Conservation (phyloP, 345 rosid species). For the Luvunga scandens region DNA sequence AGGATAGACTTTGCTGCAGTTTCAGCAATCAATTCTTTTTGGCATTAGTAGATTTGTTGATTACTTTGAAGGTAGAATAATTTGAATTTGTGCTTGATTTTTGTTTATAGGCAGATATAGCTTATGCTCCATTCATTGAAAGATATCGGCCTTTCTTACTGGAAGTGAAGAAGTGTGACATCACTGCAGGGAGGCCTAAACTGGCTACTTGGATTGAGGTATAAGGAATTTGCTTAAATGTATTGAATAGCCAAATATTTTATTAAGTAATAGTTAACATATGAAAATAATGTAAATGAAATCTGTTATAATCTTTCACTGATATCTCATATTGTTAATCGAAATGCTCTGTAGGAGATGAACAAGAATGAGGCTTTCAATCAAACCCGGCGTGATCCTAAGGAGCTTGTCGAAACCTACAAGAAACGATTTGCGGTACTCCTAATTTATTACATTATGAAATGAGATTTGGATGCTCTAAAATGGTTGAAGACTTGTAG, state of each 20-base stretch:
- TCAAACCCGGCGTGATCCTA: conserved; percentile 61
- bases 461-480: neutral
- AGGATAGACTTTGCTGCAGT: neutral
- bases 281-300: neutral
- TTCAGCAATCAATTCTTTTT: neutral
- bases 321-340: neutral
- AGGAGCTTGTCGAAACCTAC: conserved; percentile 52
- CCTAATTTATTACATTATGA: neutral
- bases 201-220: conserved; percentile 82
- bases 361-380: conserved; percentile 69
- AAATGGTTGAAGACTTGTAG: neutral
- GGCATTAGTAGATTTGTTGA: neutral
- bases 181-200: conserved; percentile 66
- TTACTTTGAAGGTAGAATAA: neutral
- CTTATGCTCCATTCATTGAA: conserved; percentile 74
- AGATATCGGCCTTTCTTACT: conserved; percentile 45
- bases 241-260: neutral
- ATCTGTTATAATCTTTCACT: neutral
- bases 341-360: conserved; percentile 43
- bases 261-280: neutral
- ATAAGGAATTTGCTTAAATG: conserved; percentile 2
- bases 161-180: conserved; percentile 55
- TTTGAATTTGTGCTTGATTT: neutral
- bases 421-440: conserved; percentile 50
- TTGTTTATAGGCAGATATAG: conserved; percentile 62